Base-by-base conservation (phyloP, 495 filamentous ascomycete species). In the Lophium mytilinum region DNA sequence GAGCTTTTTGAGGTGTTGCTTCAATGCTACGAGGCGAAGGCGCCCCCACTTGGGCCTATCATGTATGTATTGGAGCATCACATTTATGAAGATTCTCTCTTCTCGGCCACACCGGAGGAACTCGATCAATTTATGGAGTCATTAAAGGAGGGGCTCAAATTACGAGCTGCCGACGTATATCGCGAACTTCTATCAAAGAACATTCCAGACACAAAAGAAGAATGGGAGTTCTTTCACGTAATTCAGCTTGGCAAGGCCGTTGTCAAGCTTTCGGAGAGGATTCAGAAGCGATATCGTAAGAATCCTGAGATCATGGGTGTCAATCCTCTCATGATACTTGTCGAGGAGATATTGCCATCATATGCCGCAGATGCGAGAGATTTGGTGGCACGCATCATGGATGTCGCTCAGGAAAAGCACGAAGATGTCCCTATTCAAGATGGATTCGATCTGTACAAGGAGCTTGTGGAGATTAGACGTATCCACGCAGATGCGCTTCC, bases 281-380 rank as follows among this genome's bases (percentile, higher is more conserved):
- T 95, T 58, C 84, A 89, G 72, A 97, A 96, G 71, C 83, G 94
- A 19, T 99, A 92, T 70, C 79, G 81, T 55, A 91, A 87, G 57
- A 95, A 87, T 57, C 89, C 90, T 1, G 86, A 88, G 46, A 84
- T 97, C 53, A 85, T 96, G 85, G 91, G 89, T 15, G 89, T 93
- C 15, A 90, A 88, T 58, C 92, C 91, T 6, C 78, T 91, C 59
- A 81, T 78, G 42, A 87, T 90, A 12, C 74, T 96, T 18, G 83
- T 96, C 15, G 82, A 85, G 59, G 87, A 87, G 37, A 83, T 92
- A 45, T 85, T 96, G 50, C 94, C 92, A 3, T 83, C 86, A 55
- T 96, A 94, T 67, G 90, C 91, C 17, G 81, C 89, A 55, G 92
- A 97, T 72, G 85, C 87, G 37, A 77, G 85, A 52, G 87, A 90